Percentiles rank a stretch among this genome's conserved stretches.
Conservation (phyloP, 371 early-diverging fungal species). For the Dichotomocladium elegans region DNA sequence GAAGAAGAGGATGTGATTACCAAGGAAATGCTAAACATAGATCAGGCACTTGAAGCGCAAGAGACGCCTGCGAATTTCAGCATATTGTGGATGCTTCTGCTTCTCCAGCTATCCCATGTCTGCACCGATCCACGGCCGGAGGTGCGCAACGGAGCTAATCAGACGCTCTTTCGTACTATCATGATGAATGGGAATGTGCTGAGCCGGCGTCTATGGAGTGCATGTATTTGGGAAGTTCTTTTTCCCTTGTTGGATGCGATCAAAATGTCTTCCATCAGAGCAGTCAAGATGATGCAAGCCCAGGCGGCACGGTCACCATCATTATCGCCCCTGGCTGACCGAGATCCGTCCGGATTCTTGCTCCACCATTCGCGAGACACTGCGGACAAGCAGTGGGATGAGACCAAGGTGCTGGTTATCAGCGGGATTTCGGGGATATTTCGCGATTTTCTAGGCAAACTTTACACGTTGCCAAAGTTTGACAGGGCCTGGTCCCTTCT, state of each 20-base stretch:
- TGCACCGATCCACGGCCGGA: constrained; percentile 89
- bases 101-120: constrained; percentile 76
- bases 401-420: constrained; percentile 84
- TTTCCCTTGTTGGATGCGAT: constrained; percentile 86
- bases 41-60: constrained; percentile 31
- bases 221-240: constrained; percentile 85
- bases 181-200: constrained; percentile 78
- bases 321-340: constrained; percentile 18
- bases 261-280: constrained; percentile 52
- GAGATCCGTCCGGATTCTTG: constrained; percentile 43
- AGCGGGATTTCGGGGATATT: constrained; percentile 73
- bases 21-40: constrained; percentile 29
- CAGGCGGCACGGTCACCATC: constrained; percentile 12
- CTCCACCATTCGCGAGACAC: constrained; percentile 71
- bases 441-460: constrained; percentile 60
- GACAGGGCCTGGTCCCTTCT: constrained; percentile 61
- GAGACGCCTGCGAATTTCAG: constrained; percentile 51
- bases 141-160: constrained; percentile 91
- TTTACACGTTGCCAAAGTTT: constrained; percentile 59
- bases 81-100: constrained; percentile 82
- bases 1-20: constrained; percentile 30
- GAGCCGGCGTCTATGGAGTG: constrained; percentile 71
- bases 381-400: constrained; percentile 92
- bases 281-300: constrained; percentile 27
- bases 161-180: constrained; percentile 92